phyloP scores from a whole-genome alignment of 257 asterid species.

The Nicotiana knightiana region DNA sequence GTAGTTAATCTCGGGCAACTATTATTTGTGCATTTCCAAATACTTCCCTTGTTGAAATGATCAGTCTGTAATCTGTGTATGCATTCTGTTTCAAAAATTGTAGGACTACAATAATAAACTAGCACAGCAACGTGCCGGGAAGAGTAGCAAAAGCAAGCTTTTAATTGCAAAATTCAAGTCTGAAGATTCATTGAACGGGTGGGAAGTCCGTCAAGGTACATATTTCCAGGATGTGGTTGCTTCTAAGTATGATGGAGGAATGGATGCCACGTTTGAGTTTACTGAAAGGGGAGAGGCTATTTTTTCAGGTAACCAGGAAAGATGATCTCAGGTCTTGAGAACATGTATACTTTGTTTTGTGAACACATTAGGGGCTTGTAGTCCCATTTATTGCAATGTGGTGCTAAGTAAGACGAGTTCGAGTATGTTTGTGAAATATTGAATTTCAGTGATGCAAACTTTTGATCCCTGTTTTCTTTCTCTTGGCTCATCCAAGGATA shows the following conservation, averaged over 20 bases:
- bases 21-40: neutral
- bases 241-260: constrained; percentile 87
- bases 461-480: neutral
- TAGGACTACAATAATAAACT: constrained; percentile 87
- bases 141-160: constrained; percentile 99
- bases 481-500: constrained; percentile 44
- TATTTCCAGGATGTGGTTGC: constrained; percentile 80
- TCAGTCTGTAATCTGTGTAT: neutral
- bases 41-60: neutral
- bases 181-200: constrained; percentile 66
- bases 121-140: constrained; percentile 94
- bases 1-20: neutral
- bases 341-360: neutral
- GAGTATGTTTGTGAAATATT: neutral
- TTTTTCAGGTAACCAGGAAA: constrained; percentile 62
- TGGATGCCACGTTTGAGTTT: constrained; percentile 85
- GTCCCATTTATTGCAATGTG: neutral
- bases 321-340: neutral
- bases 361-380: neutral
- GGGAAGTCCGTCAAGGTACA: constrained; percentile 92
- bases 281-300: constrained; percentile 60
- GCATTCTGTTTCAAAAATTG: constrained; percentile 3
- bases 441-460: neutral
- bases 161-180: constrained; percentile 81
- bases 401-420: neutral